Base-by-base conservation (phyloP, 2,329 filamentous ascomycete genomes). In the Alternaria viburni region DNA sequence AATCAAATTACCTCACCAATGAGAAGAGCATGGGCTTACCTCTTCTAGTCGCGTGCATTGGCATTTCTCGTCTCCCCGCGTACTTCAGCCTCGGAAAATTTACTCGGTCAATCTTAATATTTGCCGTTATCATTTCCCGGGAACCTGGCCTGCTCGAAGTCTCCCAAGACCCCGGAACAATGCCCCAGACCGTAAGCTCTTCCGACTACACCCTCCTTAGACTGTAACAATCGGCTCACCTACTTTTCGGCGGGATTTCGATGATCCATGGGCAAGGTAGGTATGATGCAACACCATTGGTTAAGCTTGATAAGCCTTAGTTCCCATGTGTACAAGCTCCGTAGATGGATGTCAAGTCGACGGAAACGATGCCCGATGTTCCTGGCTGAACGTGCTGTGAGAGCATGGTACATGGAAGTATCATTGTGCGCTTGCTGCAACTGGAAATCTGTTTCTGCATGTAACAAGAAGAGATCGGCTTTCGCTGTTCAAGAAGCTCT, bases 1-100 rank as follows among this genome's bases (percentile, higher is more conserved):
- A 36, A 25, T 50, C 44, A 58, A 61, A 58, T 46, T 61, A 26
- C 41, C n/a, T 52, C 17, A 17, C 59, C 59, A 61, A 61, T 58
- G 15, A 52, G 26, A 47, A 13, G n/a, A 30, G 15, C 19, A 26
- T 36, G 6, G n/a, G 21, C 54, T 58, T 45, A 36, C 36, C 59
- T 28, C 13, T 26, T 57, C 13, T 25, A 21, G 57, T 43, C 57
- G 17, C 17, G 43, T 23, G 54, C 54, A 61, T 57, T 50, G 54
- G 47, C 41, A 23, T 51, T 51, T 13, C 43, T 54, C 10, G 54
- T 52, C 54, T 62, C 59, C 59, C 41, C 59, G 52, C 54, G 59
- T 52, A 61, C 36, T 58, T 46, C 54, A 41, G 21, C 59, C 54
- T 51, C 41, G 59, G 54, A 62, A 62, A 50, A 46, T 58, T 36